phyloP scores from a whole-genome alignment of 371 early-diverging fungal genomes.

The Rhizomucor pusillus region DNA sequence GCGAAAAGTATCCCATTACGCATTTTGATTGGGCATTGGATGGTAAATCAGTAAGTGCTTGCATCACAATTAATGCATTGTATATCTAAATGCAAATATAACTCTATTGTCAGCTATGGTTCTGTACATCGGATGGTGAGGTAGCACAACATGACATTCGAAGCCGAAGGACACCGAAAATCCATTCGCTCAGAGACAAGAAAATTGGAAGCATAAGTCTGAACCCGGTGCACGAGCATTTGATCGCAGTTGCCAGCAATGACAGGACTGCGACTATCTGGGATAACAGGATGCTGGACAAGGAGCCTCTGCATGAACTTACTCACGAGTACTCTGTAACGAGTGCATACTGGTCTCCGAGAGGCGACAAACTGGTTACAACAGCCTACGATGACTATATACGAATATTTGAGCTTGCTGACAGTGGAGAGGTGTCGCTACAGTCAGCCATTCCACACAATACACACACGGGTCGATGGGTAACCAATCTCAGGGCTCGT shows the following conservation, averaged over 20 bases:
- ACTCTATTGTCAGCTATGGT: constrained; percentile 40
- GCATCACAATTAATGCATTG: neutral
- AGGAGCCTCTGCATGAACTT: constrained; percentile 38
- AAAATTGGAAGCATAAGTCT: constrained; percentile 71
- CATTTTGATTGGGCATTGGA: constrained; percentile 43
- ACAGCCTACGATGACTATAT: constrained; percentile 53
- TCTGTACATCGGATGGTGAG: constrained; percentile 61
- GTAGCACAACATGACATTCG: constrained; percentile 52
- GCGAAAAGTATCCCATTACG: constrained; percentile 28
- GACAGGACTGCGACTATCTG: constrained; percentile 72
- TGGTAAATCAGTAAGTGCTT: constrained; percentile 34
- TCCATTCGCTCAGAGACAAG: constrained; percentile 44
- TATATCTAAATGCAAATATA: too few species aligned
- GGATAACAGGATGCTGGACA: constrained; percentile 66
- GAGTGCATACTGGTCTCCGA: constrained; percentile 70
- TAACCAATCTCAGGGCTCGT: constrained; percentile 69
- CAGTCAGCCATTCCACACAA: constrained; percentile 58
- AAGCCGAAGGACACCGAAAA: neutral
- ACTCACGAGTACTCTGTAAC: constrained; percentile 64
- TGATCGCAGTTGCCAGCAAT: constrained; percentile 64
- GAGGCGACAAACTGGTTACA: constrained; percentile 48
- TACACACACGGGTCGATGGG: constrained; percentile 74
- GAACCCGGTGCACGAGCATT: constrained; percentile 59
- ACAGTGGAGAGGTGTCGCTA: constrained; percentile 30
- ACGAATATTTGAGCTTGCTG: constrained; percentile 44